Percentiles rank a stretch among this genome's conserved stretches.
Evolutionary conservation across 2,329 filamentous ascomycete genomes (phyloP).

Genomic region (Xylaria sp.): DNA sequence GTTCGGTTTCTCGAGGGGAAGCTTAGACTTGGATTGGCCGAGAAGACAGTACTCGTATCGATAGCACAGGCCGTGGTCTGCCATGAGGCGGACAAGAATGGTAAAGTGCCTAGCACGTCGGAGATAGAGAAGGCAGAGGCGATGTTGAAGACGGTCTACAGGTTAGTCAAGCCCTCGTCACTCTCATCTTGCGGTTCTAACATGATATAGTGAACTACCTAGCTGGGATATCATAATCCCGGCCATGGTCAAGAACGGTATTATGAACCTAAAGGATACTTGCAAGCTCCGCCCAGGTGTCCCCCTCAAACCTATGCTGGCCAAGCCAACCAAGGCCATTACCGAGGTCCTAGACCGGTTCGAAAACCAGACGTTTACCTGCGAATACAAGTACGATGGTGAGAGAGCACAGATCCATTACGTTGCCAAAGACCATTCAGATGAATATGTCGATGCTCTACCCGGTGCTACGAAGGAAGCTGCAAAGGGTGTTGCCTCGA

Average conservation of each 20-base stretch:
- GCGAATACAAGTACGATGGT: slow-evolving; percentile 98
- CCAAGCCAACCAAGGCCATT: slow-evolving; percentile 97
- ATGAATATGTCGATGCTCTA: slow-evolving; percentile 67
- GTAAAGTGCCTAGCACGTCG: slow-evolving; percentile 70
- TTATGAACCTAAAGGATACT: slow-evolving; percentile 77
- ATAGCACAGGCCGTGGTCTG: slow-evolving; percentile 85
- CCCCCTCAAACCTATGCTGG: slow-evolving; percentile 96
- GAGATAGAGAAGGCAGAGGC: slow-evolving; percentile 83
- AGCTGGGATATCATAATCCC: slow-evolving; percentile 96
- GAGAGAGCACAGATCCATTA: slow-evolving; percentile 99
- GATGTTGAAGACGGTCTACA: slow-evolving; percentile 88
- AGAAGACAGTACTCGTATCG: slow-evolving; percentile 88
- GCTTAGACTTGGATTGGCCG: slow-evolving; percentile 85
- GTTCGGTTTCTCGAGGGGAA: slow-evolving; percentile 95
- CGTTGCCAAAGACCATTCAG: slow-evolving; percentile 76
- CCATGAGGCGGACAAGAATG: slow-evolving; percentile 75
- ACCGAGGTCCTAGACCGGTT: slow-evolving; percentile 97
- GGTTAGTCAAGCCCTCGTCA: slow-evolving; percentile 49
- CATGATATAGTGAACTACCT: slow-evolving; percentile 74
- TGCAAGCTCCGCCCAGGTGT: slow-evolving; percentile 94
- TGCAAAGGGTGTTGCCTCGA: slow-evolving; percentile 78
- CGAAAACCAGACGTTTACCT: slow-evolving; percentile 92
- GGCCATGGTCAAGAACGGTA: slow-evolving; percentile 82
- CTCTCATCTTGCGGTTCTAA: slow-evolving; percentile 36
- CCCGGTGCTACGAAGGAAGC: slow-evolving; percentile 65